Percentiles rank a stretch among this genome's conserved stretches.
Conservation (phyloP, 2,329 filamentous ascomycete species). For the Gaeumannomyces sp. region DNA sequence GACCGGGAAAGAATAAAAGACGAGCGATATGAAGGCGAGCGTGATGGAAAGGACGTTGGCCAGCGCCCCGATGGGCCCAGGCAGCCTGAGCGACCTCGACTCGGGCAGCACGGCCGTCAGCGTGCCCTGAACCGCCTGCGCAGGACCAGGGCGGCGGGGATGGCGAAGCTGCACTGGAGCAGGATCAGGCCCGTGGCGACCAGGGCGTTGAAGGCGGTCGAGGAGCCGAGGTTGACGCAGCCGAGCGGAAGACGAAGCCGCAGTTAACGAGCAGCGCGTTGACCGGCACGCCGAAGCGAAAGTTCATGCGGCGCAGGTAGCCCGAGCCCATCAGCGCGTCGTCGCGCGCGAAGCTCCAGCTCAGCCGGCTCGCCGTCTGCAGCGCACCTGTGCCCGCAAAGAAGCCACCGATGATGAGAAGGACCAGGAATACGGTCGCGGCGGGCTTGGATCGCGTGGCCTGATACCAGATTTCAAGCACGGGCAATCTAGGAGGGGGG, state of each 20-base stretch:
- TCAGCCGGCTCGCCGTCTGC: slow-evolving; percentile 35
- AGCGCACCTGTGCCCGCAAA: slow-evolving; percentile 40
- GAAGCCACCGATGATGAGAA: slow-evolving; percentile 34
- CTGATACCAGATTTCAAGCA: slow-evolving; percentile 38
- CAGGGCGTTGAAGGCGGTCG: slow-evolving; percentile 38
- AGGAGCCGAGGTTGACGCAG: slow-evolving; percentile 36
- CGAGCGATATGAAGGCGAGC: not conserved
- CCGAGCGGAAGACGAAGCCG: slow-evolving; percentile 31
- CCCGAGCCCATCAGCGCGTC: not conserved
- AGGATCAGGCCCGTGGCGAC: slow-evolving; percentile 33
- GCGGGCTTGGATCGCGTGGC: slow-evolving; percentile 32
- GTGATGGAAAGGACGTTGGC: not conserved
- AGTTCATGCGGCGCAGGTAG: not conserved
- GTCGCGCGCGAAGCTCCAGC: slow-evolving; percentile 19
- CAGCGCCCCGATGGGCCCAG: not conserved
- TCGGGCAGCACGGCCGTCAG: not conserved
- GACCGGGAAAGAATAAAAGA: not conserved
- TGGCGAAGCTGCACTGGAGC: slow-evolving; percentile 38
- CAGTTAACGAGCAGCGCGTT: slow-evolving; percentile 21
- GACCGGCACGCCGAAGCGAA: not conserved
- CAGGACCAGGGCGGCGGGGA: slow-evolving; percentile 22
- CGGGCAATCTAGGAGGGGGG: slow-evolving; percentile 32
- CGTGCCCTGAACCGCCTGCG: not conserved
- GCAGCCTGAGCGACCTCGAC: not conserved
- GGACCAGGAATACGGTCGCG: slow-evolving; percentile 29